Percentiles rank a stretch among this genome's conserved stretches.
Evolutionary conservation across 2,329 filamentous ascomycete species (phyloP).

Genomic region (Aspergillus sp.): DNA sequence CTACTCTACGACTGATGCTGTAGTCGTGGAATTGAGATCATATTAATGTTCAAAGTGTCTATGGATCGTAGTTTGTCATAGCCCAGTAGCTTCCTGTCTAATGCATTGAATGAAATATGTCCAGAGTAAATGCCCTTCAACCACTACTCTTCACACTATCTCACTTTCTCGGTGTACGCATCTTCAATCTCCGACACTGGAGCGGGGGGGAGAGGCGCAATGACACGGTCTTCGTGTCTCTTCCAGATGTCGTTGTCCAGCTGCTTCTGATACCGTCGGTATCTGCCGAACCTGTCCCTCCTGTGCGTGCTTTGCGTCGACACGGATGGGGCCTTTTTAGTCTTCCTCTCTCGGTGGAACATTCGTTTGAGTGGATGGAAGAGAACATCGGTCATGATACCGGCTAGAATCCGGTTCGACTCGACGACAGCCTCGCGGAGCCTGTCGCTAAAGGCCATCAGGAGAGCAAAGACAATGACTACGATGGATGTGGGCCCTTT

Average conservation of each 20-base stretch:
- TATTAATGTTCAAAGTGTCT: slow-evolving; percentile 11
- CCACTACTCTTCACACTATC: not conserved
- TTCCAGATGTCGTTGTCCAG: slow-evolving; percentile 32
- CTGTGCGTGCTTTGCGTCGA: slow-evolving; percentile 18
- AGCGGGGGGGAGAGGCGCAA: slow-evolving; percentile 9
- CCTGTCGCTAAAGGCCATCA: slow-evolving; percentile 53
- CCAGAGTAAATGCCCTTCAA: not conserved
- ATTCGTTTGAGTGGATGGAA: slow-evolving; percentile 15
- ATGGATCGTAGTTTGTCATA: not conserved
- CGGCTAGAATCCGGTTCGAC: slow-evolving; percentile 20
- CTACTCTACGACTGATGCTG: slow-evolving; percentile 4
- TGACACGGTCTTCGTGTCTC: slow-evolving; percentile 19
- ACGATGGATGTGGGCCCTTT: slow-evolving; percentile 45
- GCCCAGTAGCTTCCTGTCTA: not conserved
- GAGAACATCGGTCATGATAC: slow-evolving; percentile 23
- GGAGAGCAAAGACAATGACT: slow-evolving; percentile 52
- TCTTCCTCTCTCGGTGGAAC: slow-evolving; percentile 6
- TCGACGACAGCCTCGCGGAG: slow-evolving; percentile 25
- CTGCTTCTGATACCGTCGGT: slow-evolving; percentile 20
- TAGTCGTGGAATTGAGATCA: slow-evolving; percentile 8
- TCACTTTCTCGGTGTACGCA: slow-evolving; percentile 11
- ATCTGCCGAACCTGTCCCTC: slow-evolving; percentile 23
- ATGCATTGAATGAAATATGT: too few species aligned
- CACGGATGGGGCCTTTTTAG: slow-evolving; percentile 4
- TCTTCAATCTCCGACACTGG: slow-evolving; percentile 10